Evolutionary conservation across 345 rosid genomes (phyloP).

Genomic region (Gynandropsis gynandra): DNA sequence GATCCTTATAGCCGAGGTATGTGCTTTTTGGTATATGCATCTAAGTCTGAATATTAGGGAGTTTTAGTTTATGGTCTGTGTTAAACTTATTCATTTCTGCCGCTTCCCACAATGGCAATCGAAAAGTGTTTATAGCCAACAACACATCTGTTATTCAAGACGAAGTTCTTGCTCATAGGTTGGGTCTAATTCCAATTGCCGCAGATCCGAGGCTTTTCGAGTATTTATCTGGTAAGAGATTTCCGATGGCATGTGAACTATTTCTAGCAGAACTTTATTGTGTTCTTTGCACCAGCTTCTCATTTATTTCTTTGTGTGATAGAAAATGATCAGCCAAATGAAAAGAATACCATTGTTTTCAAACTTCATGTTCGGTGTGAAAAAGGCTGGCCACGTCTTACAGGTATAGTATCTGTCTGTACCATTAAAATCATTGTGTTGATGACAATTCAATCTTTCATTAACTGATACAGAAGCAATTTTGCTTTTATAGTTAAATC

Average conservation of each 20-base stretch:
- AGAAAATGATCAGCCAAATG: constrained; percentile 76
- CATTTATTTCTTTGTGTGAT: constrained; percentile 16
- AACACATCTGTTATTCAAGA: constrained; percentile 84
- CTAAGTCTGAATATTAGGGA: background rate
- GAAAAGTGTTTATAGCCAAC: constrained; percentile 81
- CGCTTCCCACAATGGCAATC: constrained; percentile 93
- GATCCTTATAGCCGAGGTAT: constrained; percentile 87
- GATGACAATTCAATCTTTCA: no score
- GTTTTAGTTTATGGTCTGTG: constrained; percentile 1
- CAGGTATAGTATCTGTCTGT: constrained; percentile 39
- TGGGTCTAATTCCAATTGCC: constrained; percentile 85
- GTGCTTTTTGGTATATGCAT: constrained; percentile 7
- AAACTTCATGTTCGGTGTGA: constrained; percentile 73
- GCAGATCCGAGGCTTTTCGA: constrained; percentile 87
- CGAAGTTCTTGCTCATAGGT: constrained; percentile 90
- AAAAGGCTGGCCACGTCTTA: constrained; percentile 35
- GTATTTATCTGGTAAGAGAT: constrained; percentile 58
- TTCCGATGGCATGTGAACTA: background rate
- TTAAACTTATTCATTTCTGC: constrained; percentile 14
- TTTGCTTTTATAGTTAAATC: constrained; percentile 66
- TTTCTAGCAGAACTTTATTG: background rate
- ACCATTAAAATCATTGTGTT: constrained; percentile 7
- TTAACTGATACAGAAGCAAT: background rate
- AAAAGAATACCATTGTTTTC: constrained; percentile 88
- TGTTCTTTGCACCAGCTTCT: constrained; percentile 3